Conservation (phyloP, 2,329 filamentous ascomycete genomes). For the Aspergillus sp. region DNA sequence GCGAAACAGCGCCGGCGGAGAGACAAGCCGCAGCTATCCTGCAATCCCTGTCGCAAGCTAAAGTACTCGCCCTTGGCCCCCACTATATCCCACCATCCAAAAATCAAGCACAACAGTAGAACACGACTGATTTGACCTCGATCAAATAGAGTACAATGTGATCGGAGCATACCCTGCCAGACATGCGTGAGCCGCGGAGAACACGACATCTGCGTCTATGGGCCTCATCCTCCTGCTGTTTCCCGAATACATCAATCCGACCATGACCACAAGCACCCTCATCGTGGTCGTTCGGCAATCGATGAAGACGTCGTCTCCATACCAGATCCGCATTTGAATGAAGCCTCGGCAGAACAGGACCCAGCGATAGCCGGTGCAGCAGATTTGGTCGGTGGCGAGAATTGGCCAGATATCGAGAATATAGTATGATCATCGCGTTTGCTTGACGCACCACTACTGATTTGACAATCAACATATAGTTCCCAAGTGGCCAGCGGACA, state of each 20-base stretch:
- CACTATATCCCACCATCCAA: too few species aligned
- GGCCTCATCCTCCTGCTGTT: too few species aligned
- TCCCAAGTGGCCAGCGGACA: background rate
- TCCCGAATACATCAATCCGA: too few species aligned
- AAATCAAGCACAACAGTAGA: background rate
- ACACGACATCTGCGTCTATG: too few species aligned
- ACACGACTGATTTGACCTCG: background rate
- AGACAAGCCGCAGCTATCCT: background rate
- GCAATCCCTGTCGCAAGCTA: background rate
- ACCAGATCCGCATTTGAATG: too few species aligned
- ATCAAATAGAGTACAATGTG: background rate
- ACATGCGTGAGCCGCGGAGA: too few species aligned
- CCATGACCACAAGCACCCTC: too few species aligned
- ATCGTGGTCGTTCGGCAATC: too few species aligned
- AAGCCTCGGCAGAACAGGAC: too few species aligned
- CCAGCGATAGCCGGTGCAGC: too few species aligned
- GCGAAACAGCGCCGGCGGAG: background rate
- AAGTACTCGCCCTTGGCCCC: background rate
- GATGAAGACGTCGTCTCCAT: too few species aligned
- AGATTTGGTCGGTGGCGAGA: background rate
- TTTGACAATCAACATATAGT: background rate
- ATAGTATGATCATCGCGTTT: background rate
- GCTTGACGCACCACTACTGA: background rate
- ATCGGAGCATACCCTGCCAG: background rate
- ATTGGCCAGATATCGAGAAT: background rate